Conservation (phyloP, 176 grass and related monocot genomes). For the Oryza punctata region DNA sequence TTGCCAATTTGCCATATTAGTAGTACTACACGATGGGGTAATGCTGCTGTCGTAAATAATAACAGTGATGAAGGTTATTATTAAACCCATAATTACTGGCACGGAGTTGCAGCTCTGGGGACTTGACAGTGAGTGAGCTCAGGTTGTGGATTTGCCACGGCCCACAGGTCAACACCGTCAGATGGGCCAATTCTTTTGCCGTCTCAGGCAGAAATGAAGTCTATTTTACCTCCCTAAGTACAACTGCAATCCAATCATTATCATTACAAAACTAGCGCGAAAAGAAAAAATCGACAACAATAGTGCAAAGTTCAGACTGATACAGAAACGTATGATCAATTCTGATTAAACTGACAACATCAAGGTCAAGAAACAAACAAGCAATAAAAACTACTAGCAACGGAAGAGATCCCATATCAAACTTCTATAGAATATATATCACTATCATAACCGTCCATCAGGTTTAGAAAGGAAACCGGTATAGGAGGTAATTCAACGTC, state of each 20-base stretch:
- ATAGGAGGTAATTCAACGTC: slow-evolving; percentile 28
- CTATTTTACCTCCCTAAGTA: too few species aligned
- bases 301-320: neutral
- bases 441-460: slow-evolving; percentile 25
- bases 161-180: too few species aligned
- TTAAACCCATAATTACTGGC: neutral
- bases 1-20: too few species aligned
- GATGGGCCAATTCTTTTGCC: too few species aligned
- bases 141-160: neutral
- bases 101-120: too few species aligned
- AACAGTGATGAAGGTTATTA: neutral
- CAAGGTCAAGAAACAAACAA: neutral
- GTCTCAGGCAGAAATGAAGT: too few species aligned
- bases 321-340: neutral
- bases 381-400: neutral
- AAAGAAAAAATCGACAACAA: too few species aligned
- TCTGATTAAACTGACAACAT: neutral
- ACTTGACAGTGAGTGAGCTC: neutral
- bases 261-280: too few species aligned
- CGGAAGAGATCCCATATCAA: neutral
- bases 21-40: neutral
- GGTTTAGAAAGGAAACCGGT: slow-evolving; percentile 22
- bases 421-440: neutral
- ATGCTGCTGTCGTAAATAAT: neutral
- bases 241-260: too few species aligned